phyloP scores from a whole-genome alignment of 2,329 filamentous ascomycete species.

The Domatiomyces globalis region DNA sequence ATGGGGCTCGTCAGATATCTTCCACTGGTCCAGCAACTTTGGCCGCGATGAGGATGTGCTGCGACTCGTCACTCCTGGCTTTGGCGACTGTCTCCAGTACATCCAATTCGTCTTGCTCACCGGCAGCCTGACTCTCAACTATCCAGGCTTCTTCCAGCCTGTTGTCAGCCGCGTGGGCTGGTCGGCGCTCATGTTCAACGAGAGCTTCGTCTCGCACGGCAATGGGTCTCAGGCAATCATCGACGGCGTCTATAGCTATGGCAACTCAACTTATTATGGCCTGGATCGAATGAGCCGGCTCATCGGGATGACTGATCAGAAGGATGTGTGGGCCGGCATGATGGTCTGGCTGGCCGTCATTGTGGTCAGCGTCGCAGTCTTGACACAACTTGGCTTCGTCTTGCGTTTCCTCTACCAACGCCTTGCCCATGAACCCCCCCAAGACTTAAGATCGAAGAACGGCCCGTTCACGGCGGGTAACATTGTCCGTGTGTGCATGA shows the following conservation, averaged over 20 bases:
- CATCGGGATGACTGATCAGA: slow-evolving; percentile 59
- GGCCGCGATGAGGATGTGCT: slow-evolving; percentile 85
- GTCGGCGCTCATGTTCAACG: slow-evolving; percentile 85
- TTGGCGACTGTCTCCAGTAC: slow-evolving; percentile 92
- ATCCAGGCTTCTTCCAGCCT: slow-evolving; percentile 90
- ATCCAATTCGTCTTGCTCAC: slow-evolving; percentile 85
- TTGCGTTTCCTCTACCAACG: slow-evolving; percentile 61
- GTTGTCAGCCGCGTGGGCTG: slow-evolving; percentile 75
- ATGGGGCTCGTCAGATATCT: slow-evolving; percentile 82
- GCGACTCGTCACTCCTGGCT: slow-evolving; percentile 84
- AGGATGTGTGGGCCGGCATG: slow-evolving; percentile 89
- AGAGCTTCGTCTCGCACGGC: slow-evolving; percentile 64
- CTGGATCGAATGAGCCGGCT: slow-evolving; percentile 66
- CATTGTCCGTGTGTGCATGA: slow-evolving; percentile 73
- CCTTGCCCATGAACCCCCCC: slow-evolving; percentile 58
- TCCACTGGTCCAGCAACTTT: slow-evolving; percentile 96
- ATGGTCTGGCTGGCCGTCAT: slow-evolving; percentile 79
- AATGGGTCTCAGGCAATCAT: slow-evolving; percentile 52
- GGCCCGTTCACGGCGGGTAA: slow-evolving; percentile 72
- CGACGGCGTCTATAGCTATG: slow-evolving; percentile 64
- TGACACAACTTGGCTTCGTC: slow-evolving; percentile 65
- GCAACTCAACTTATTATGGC: slow-evolving; percentile 62
- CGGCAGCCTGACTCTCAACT: slow-evolving; percentile 71
- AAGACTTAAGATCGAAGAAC: slow-evolving; percentile 84
- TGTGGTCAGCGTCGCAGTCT: slow-evolving; percentile 49